A percentile compares a stretch with the other conserved stretches of the same genome.
Evolutionary conservation across 2,329 filamentous ascomycete species (phyloP).

Genomic region (Coleophoma crateriformis): DNA sequence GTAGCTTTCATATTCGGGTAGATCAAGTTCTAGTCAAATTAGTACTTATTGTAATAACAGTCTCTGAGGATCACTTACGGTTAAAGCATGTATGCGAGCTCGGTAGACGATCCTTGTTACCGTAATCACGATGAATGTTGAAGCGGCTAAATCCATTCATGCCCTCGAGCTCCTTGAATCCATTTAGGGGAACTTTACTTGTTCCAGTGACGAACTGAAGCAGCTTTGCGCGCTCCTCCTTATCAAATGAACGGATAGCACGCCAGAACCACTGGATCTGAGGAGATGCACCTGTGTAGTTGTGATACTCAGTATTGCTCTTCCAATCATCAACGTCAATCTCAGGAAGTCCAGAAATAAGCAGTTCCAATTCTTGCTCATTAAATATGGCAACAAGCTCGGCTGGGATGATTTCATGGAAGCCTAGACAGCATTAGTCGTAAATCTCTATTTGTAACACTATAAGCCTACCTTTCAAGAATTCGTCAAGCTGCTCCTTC

Average conservation of each 20-base stretch:
- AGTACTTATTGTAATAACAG: slow-evolving; percentile 10
- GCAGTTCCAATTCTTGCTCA: slow-evolving; percentile 91
- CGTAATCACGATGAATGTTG: slow-evolving; percentile 98
- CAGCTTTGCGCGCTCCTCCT: slow-evolving; percentile 95
- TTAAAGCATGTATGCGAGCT: slow-evolving; percentile 99
- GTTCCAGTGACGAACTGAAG: slow-evolving; percentile 98
- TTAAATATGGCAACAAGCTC: slow-evolving; percentile 97
- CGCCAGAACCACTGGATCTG: slow-evolving; percentile 99
- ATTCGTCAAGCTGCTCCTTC: slow-evolving; percentile 88
- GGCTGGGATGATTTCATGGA: slow-evolving; percentile 96
- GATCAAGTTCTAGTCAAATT: slow-evolving; percentile 72
- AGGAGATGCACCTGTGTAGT: slow-evolving; percentile 87
- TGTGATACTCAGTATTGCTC: slow-evolving; percentile 97
- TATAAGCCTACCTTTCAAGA: slow-evolving; percentile 64
- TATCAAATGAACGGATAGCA: slow-evolving; percentile 93
- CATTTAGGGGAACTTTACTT: slow-evolving; percentile 95
- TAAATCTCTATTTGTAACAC: background rate
- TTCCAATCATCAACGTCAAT: slow-evolving; percentile 99
- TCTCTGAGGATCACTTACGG: slow-evolving; percentile 58
- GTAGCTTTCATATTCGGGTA: slow-evolving; percentile 97
- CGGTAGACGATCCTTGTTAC: slow-evolving; percentile 90
- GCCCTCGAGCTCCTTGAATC: slow-evolving; percentile 97
- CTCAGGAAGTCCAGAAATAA: slow-evolving; percentile 94
- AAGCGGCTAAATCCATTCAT: slow-evolving; percentile 99
- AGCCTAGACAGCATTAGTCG: slow-evolving; percentile 50